phyloP scores from a whole-genome alignment of 495 filamentous ascomycete species.

The Penicillium waksmanii region DNA sequence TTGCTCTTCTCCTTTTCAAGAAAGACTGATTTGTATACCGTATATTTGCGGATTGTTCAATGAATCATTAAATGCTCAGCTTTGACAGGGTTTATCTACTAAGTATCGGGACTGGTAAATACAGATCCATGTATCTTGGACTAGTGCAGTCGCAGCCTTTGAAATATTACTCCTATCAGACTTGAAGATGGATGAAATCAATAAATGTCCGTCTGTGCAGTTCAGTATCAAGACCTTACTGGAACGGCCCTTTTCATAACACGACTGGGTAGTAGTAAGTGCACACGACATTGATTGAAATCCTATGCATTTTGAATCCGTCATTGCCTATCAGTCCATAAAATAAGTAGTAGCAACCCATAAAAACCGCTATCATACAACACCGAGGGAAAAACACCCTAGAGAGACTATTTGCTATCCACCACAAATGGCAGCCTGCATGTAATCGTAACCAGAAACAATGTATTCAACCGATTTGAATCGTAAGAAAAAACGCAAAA shows the following conservation, averaged over 20 bases:
- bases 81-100: too few relatives aligned
- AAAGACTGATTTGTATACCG: too few relatives aligned
- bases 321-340: background rate
- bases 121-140: too few relatives aligned
- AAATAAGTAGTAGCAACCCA: background rate
- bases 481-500: background rate
- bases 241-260: too few relatives aligned
- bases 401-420: constrained; percentile 3
- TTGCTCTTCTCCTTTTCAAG: constrained; percentile 16
- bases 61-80: too few relatives aligned
- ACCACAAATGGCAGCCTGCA: background rate
- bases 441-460: constrained; percentile 3
- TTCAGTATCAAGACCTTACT: too few relatives aligned
- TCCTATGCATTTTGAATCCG: background rate
- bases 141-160: too few relatives aligned
- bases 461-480: background rate
- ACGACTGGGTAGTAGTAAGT: background rate
- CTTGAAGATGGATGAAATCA: too few relatives aligned
- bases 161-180: too few relatives aligned
- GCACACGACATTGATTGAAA: background rate
- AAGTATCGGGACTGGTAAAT: too few relatives aligned
- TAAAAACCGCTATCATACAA: constrained; percentile 1
- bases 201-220: too few relatives aligned
- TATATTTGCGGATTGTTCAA: too few relatives aligned
- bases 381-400: background rate